phyloP scores from a whole-genome alignment of 352 stramenopile species.

The Globisporangium acanthophoron region DNA sequence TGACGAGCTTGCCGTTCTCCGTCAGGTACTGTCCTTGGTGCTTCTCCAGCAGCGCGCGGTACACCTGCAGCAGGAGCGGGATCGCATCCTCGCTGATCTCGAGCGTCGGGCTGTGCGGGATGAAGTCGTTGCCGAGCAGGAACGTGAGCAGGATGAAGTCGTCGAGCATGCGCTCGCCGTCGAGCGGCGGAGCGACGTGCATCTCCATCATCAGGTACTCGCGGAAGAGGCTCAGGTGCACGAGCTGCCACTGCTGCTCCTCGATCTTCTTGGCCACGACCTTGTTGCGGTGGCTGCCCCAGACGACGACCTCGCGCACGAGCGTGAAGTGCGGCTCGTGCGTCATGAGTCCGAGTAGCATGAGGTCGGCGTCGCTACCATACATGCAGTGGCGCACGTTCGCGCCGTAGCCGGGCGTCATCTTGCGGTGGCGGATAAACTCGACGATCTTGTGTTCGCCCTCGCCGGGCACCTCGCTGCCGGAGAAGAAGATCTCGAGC shows the following conservation, averaged over 20 bases:
- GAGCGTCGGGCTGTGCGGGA: slow-evolving; percentile 97
- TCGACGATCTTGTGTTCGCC: slow-evolving; percentile 99
- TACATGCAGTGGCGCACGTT: slow-evolving; percentile 99
- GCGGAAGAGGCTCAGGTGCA: slow-evolving; percentile 95
- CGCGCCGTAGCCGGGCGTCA: slow-evolving; percentile 88
- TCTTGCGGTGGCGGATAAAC: slow-evolving; percentile 94
- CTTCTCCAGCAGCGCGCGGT: slow-evolving; percentile 86
- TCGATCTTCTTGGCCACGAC: slow-evolving; percentile 88
- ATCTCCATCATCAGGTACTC: slow-evolving; percentile 99
- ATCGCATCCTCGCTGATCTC: slow-evolving; percentile 99
- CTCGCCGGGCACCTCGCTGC: slow-evolving; percentile 97
- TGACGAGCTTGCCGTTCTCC: slow-evolving; percentile 84
- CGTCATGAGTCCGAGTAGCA: slow-evolving; percentile 97
- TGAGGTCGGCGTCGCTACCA: slow-evolving; percentile 98
- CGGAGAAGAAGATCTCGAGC: slow-evolving; percentile 96
- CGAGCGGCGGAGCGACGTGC: slow-evolving; percentile 36
- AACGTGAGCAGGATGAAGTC: slow-evolving; percentile 99
- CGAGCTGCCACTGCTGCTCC: slow-evolving; percentile 95
- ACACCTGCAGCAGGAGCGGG: slow-evolving; percentile 89
- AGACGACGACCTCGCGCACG: slow-evolving; percentile 97
- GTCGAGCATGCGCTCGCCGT: slow-evolving; percentile 96
- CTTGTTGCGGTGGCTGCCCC: slow-evolving; percentile 60
- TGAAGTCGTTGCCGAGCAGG: slow-evolving; percentile 99
- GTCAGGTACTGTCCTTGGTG: slow-evolving; percentile 92
- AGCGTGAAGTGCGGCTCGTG: slow-evolving; percentile 99